phyloP scores from a whole-genome alignment of 345 rosid genomes.

The Physaria fendleri region DNA sequence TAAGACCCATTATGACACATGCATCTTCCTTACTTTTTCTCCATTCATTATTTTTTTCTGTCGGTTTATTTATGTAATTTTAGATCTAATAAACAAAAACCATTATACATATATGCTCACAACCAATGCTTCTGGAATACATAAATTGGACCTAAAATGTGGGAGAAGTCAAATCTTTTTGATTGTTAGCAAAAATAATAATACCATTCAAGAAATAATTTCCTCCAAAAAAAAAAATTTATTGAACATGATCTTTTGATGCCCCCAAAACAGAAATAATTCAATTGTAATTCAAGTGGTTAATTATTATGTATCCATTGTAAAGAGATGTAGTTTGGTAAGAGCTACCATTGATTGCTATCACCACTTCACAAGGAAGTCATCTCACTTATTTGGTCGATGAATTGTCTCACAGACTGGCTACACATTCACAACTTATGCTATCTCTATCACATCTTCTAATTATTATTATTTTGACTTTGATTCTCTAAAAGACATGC shows the following conservation, averaged over 20 bases:
- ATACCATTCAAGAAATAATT: not conserved
- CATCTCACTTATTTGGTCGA: too few relatives aligned
- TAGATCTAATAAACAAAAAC: not conserved
- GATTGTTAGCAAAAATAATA: not conserved
- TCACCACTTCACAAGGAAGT: too few relatives aligned
- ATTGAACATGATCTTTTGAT: not conserved
- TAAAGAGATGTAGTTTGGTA: too few relatives aligned
- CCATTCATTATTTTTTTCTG: not conserved
- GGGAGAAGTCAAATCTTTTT: not conserved
- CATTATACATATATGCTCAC: too few relatives aligned
- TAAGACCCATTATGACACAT: conserved; percentile 32
- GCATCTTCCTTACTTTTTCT: conserved; percentile 15
- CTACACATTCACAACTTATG: too few relatives aligned
- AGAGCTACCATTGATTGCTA: too few relatives aligned
- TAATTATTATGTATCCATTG: not conserved
- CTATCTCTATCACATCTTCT: too few relatives aligned
- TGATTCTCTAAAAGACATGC: too few relatives aligned
- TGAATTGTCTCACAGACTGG: too few relatives aligned
- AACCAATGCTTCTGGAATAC: not conserved
- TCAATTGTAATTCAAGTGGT: not conserved
- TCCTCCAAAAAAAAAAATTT: not conserved
- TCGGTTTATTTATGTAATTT: not conserved
- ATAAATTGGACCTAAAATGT: conserved; percentile 16
- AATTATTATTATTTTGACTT: too few relatives aligned
- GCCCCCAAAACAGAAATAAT: too few relatives aligned